Conservation (phyloP, 176 grass and related monocot species). For the Saccharum spontaneum region DNA sequence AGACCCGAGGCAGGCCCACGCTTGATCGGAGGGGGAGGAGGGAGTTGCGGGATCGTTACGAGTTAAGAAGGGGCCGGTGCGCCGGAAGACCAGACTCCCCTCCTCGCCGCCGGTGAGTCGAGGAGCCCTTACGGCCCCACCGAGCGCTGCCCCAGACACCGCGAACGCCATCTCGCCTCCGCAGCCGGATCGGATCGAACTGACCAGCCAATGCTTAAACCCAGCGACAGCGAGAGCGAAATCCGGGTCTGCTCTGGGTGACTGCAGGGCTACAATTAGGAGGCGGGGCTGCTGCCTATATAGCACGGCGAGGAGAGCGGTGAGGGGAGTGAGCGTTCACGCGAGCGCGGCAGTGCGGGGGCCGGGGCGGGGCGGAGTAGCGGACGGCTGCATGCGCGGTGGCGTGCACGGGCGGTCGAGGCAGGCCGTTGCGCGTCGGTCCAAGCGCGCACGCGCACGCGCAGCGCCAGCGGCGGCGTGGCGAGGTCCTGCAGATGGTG, state of each 20-base stretch:
- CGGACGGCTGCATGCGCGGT: constrained; percentile 14
- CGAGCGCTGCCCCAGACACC: constrained; percentile 45
- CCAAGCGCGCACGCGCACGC: constrained; percentile 3
- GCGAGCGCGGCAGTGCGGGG: constrained; percentile 12
- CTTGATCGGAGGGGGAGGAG: constrained; percentile 4
- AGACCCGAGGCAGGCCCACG: neutral
- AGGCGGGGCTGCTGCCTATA: constrained; percentile 18
- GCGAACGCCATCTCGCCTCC: constrained; percentile 15
- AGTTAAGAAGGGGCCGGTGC: constrained; percentile 13
- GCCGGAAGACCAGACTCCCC: constrained; percentile 4
- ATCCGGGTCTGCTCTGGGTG: constrained; percentile 17
- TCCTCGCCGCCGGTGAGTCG: neutral
- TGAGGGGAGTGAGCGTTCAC: constrained; percentile 6
- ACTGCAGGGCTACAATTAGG: constrained; percentile 16
- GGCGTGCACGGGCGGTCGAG: constrained; percentile 14
- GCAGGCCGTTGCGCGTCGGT: constrained; percentile 36
- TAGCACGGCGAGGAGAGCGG: constrained; percentile 9
- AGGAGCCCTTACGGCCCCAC: constrained; percentile 28
- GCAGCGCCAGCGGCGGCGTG: neutral
- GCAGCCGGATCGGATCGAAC: constrained; percentile 26
- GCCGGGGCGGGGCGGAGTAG: neutral
- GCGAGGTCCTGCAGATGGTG: neutral
- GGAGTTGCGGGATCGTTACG: constrained; percentile 25
- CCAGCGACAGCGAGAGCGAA: constrained; percentile 21
- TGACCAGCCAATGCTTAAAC: constrained; percentile 22